Conservation (phyloP, 176 grass and related monocot genomes). For the Carex littledalei region DNA sequence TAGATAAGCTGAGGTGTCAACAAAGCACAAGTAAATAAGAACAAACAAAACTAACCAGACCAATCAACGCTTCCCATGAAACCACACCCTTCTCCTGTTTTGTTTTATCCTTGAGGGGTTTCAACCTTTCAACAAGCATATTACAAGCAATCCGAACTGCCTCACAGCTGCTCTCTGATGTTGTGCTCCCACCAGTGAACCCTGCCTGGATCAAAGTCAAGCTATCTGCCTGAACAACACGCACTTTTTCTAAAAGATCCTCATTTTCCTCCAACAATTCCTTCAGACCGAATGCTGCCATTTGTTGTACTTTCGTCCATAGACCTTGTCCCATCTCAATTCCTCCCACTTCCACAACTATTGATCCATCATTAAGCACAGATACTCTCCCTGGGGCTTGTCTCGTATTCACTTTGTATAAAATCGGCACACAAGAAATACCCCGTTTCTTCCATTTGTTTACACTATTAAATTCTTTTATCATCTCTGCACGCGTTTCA, state of each 20-base stretch:
- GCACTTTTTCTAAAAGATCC: slow-evolving; percentile 51
- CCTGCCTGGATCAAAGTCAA: slow-evolving; percentile 74
- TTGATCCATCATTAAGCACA: slow-evolving; percentile 72
- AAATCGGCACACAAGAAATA: slow-evolving; percentile 70
- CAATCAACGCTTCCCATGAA: slow-evolving; percentile 54
- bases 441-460: slow-evolving; percentile 83
- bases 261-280: slow-evolving; percentile 38
- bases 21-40: background rate
- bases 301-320: slow-evolving; percentile 88
- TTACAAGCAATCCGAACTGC: slow-evolving; percentile 47
- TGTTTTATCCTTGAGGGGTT: slow-evolving; percentile 54
- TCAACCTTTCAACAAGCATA: slow-evolving; percentile 51
- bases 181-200: slow-evolving; percentile 64
- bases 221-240: slow-evolving; percentile 70
- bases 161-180: slow-evolving; percentile 73
- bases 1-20: background rate
- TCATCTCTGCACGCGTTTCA: slow-evolving; percentile 13
- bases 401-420: slow-evolving; percentile 27
- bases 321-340: slow-evolving; percentile 79
- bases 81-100: slow-evolving; percentile 33
- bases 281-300: slow-evolving; percentile 55
- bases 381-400: slow-evolving; percentile 69
- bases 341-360: slow-evolving; percentile 79
- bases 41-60: slow-evolving; percentile 30
- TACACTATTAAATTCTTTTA: slow-evolving; percentile 42